Conservation (phyloP, 352 stramenopile genomes). For the Phytophthora fragariae region DNA sequence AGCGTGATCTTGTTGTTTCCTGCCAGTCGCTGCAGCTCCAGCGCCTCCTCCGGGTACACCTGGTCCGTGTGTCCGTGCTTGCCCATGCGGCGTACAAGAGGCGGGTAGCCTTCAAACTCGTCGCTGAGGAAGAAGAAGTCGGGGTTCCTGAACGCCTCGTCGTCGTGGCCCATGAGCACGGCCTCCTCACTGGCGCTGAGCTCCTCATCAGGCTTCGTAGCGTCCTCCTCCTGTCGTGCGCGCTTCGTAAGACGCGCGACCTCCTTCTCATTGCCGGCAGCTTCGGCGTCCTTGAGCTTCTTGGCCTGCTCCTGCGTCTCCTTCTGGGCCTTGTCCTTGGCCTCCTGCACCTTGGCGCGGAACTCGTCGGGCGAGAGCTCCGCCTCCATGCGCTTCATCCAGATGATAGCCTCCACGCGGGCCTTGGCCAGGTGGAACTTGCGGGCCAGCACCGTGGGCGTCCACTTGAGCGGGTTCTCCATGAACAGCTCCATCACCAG, state of each 20-base stretch:
- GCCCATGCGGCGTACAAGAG: conserved; percentile 78
- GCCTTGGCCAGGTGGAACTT: conserved; percentile 78
- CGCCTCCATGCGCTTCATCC: conserved; percentile 73
- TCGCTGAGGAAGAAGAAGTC: conserved; percentile 90
- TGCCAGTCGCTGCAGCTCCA: conserved; percentile 77
- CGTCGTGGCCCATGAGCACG: conserved; percentile 63
- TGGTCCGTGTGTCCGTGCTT: conserved; percentile 87
- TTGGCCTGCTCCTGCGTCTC: conserved; percentile 49
- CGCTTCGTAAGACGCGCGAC: conserved; percentile 64
- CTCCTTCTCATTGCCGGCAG: conserved; percentile 66
- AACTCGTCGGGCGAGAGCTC: conserved; percentile 72
- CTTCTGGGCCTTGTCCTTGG: conserved; percentile 55
- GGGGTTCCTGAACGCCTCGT: conserved; percentile 80
- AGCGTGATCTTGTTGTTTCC: conserved; percentile 74
- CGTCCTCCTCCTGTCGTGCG: conserved; percentile 51
- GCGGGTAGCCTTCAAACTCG: conserved; percentile 82
- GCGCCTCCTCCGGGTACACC: conserved; percentile 79
- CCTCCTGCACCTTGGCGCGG: conserved; percentile 61
- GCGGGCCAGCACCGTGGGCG: conserved; percentile 82
- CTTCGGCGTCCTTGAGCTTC: conserved; percentile 56
- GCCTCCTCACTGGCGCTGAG: conserved; percentile 67
- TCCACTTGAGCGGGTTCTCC: conserved; percentile 89
- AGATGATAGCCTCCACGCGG: conserved; percentile 84
- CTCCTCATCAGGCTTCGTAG: conserved; percentile 61
- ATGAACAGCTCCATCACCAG: conserved; percentile 86